Conservation (phyloP, 148 eudicot genomes). For the Drosera capensis region DNA sequence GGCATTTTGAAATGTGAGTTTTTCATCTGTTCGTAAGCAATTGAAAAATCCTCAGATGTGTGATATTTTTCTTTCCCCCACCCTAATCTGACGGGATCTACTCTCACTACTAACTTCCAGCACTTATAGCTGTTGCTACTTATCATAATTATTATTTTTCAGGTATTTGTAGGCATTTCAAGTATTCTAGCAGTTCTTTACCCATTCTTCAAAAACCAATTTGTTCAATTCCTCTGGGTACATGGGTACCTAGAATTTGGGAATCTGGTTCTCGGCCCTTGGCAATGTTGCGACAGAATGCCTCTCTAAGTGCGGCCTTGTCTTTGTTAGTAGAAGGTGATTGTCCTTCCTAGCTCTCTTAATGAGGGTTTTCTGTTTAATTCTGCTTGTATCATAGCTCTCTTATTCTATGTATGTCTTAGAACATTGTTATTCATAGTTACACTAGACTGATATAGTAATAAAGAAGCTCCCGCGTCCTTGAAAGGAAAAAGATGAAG, state of each 20-base stretch:
- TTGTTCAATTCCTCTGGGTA: conserved; percentile 68
- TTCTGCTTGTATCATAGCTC: background rate
- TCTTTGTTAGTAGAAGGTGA: conserved; percentile 72
- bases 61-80: too few relatives aligned
- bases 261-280: conserved; percentile 52
- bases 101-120: too few relatives aligned
- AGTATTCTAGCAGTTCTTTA: conserved; percentile 58
- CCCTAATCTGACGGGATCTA: too few relatives aligned
- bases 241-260: conserved; percentile 91
- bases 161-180: conserved; percentile 88
- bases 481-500: too few relatives aligned
- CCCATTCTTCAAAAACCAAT: conserved; percentile 88
- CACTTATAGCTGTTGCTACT: too few relatives aligned
- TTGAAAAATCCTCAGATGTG: too few relatives aligned
- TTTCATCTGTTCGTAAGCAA: conserved; percentile 2
- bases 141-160: too few relatives aligned
- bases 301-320: too few relatives aligned
- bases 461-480: too few relatives aligned
- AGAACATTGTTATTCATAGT: too few relatives aligned
- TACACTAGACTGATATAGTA: too few relatives aligned
- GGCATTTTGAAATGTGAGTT: conserved; percentile 68
- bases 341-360: background rate
- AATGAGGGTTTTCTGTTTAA: background rate
- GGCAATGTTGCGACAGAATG: conserved; percentile 72
- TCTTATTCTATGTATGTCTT: background rate